Conservation (phyloP, 1,139 yeast species). For the Saccharomyces pastorianus region DNA sequence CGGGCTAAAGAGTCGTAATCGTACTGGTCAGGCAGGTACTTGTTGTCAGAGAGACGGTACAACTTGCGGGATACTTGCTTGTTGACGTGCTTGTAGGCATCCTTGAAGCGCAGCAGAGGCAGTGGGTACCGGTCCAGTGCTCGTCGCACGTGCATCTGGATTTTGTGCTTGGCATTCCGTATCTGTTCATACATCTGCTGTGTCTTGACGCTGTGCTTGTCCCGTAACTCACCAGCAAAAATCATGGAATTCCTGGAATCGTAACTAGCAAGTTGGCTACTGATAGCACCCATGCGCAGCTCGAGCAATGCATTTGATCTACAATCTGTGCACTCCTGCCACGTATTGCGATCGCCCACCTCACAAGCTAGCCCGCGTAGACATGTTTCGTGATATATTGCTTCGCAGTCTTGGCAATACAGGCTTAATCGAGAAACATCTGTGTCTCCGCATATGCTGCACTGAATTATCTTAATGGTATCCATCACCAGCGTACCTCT, state of each 20-base stretch:
- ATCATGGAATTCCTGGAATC: conserved; percentile 4
- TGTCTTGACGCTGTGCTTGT: conserved; percentile 10
- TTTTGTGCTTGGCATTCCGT: conserved; percentile 40
- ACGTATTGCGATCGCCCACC: conserved; percentile 17
- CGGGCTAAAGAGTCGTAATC: conserved; percentile 19
- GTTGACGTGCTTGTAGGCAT: conserved; percentile 41
- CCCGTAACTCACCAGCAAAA: conserved; percentile 10
- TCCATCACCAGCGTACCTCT: neutral
- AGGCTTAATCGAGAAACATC: conserved; percentile 8
- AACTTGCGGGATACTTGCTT: conserved; percentile 37
- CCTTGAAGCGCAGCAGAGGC: conserved; percentile 38
- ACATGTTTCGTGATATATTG: conserved; percentile 21
- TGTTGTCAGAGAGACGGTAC: conserved; percentile 30
- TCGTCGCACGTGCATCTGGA: conserved; percentile 48
- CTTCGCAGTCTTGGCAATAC: conserved; percentile 16
- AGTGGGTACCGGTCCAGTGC: conserved; percentile 43
- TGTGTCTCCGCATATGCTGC: conserved; percentile 20
- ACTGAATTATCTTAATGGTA: conserved; percentile 5
- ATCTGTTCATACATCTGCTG: conserved; percentile 11
- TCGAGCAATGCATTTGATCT: neutral
- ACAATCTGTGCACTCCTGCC: conserved; percentile 21
- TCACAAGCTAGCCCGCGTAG: conserved; percentile 18
- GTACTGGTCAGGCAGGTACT: conserved; percentile 13
- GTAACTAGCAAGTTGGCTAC: neutral
- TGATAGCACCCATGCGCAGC: neutral